phyloP scores from a whole-genome alignment of 371 early-diverging fungal species.

The Cokeromyces recurvatus region DNA sequence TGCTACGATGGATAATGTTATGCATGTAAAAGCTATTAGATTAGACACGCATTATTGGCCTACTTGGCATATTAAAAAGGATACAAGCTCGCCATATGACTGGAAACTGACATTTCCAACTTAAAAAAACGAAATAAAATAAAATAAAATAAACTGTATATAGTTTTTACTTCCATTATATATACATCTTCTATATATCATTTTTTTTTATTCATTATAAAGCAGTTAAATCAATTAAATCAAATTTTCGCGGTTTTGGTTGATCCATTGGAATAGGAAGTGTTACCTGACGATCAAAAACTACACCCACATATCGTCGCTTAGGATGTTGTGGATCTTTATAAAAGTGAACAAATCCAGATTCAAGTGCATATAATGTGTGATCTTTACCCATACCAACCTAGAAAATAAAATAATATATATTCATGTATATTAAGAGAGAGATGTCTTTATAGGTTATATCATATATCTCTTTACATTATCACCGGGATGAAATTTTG shows the following conservation, averaged over 20 bases:
- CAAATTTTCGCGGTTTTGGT: conserved; percentile 73
- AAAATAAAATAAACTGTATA: too few relatives aligned
- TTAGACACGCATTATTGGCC: conserved; percentile 74
- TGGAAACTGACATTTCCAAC: conserved; percentile 30
- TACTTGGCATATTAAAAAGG: conserved; percentile 56
- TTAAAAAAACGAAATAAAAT: too few relatives aligned
- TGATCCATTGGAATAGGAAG: conserved; percentile 61
- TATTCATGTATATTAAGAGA: too few relatives aligned
- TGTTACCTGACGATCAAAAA: conserved; percentile 56
- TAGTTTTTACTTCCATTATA: not conserved
- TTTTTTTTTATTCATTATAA: conserved; percentile 19
- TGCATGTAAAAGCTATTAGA: conserved; percentile 53
- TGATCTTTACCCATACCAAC: conserved; percentile 91
- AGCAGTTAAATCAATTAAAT: conserved; percentile 58
- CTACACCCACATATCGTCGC: conserved; percentile 78
- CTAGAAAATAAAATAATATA: conserved; percentile 17
- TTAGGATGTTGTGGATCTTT: conserved; percentile 65
- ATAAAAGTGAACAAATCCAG: conserved; percentile 87
- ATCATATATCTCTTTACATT: conserved; percentile 50
- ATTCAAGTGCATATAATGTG: conserved; percentile 79
- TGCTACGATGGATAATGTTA: conserved; percentile 41
- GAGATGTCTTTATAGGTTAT: too few relatives aligned
- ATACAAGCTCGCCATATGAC: conserved; percentile 34
- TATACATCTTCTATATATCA: conserved; percentile 11
- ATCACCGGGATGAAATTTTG: conserved; percentile 85